Percentiles rank a stretch among this genome's conserved stretches.
Evolutionary conservation across 2,329 filamentous ascomycete genomes (phyloP).

Genomic region (Nothomitra cinnamomea): DNA sequence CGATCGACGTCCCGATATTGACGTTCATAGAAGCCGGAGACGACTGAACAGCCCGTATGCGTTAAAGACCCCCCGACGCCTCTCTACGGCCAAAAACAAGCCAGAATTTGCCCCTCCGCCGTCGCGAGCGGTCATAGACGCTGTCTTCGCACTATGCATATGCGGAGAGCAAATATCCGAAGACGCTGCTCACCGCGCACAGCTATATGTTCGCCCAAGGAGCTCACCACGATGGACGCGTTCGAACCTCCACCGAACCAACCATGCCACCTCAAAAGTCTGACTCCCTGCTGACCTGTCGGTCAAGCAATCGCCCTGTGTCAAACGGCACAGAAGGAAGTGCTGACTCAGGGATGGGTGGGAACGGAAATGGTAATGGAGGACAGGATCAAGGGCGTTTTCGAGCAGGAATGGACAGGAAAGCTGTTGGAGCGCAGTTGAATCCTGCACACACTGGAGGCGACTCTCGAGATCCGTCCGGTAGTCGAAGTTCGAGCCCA

Average conservation of each 20-base stretch:
- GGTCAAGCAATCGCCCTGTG: no score
- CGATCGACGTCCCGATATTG: no score
- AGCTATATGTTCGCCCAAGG: not conserved
- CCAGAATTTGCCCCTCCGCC: not conserved
- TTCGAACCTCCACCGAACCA: not conserved
- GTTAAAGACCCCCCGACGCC: not conserved
- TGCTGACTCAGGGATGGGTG: no score
- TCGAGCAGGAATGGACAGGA: no score
- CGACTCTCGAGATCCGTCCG: not conserved
- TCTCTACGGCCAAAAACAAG: not conserved
- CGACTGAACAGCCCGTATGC: no score
- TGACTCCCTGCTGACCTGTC: no score
- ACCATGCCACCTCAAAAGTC: not conserved
- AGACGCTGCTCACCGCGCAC: not conserved
- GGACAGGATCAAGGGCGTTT: not conserved
- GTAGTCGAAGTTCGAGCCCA: not conserved
- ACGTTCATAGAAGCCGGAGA: no score
- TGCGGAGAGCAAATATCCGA: not conserved
- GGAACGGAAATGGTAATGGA: not conserved
- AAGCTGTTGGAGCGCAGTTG: no score
- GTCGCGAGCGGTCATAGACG: not conserved
- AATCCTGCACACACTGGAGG: not conserved
- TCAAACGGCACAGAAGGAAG: no score
- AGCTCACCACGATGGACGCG: not conserved
- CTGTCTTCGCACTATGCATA: not conserved